Percentiles rank a stretch among this genome's conserved stretches.
phyloP scores from a whole-genome alignment of 2,329 filamentous ascomycete genomes.

The Arthroderma uncinatum region DNA sequence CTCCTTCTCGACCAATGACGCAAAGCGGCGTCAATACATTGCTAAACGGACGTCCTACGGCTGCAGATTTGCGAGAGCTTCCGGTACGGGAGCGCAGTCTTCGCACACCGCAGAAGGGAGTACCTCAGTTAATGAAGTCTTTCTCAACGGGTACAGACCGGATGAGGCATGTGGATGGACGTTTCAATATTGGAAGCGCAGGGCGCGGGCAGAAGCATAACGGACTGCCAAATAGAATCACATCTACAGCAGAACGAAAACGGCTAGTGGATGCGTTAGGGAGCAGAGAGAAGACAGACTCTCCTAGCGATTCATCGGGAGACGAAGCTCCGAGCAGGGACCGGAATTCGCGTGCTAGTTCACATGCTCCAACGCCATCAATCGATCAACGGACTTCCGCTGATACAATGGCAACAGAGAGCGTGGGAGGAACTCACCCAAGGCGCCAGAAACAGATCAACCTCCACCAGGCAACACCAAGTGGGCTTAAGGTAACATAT shows the following conservation, averaged over 20 bases:
- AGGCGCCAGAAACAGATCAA: background rate
- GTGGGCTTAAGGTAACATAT: slow-evolving; percentile 45
- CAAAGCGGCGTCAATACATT: background rate
- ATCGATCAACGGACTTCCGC: background rate
- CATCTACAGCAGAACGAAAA: slow-evolving; percentile 20
- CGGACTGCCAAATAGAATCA: background rate
- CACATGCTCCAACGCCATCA: background rate
- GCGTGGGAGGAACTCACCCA: background rate
- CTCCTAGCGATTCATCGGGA: slow-evolving; percentile 4
- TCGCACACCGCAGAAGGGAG: slow-evolving; percentile 8
- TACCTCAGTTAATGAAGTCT: slow-evolving; percentile 9
- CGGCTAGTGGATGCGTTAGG: slow-evolving; percentile 28
- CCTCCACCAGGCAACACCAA: slow-evolving; percentile 15
- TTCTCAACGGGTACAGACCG: slow-evolving; percentile 7
- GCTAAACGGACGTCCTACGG: background rate
- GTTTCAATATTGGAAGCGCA: background rate
- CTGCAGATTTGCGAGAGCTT: background rate
- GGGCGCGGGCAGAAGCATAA: background rate
- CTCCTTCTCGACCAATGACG: background rate
- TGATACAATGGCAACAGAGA: background rate
- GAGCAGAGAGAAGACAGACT: background rate
- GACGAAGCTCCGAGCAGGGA: slow-evolving; percentile 1
- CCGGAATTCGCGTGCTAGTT: background rate
- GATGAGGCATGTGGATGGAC: background rate
- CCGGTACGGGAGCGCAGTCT: background rate